Conservation (phyloP, 345 rosid genomes). For the Gynandropsis gynandra region DNA sequence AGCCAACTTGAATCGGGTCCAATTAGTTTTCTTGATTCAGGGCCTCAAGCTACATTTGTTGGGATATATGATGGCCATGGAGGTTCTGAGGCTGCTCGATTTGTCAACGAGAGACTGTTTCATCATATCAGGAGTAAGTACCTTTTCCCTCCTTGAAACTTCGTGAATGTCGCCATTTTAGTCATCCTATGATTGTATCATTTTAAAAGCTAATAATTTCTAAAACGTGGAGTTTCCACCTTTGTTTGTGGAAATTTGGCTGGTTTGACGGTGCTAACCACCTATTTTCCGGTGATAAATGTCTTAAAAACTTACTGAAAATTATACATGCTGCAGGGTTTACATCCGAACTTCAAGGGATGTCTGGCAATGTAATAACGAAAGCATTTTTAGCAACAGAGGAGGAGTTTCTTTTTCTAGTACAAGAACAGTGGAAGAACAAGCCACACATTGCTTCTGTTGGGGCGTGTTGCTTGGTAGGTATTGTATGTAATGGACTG, state of each 20-base stretch:
- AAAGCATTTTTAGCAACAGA: constrained; percentile 84
- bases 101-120: constrained; percentile 68
- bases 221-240: background rate
- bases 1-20: constrained; percentile 96
- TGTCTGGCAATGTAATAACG: constrained; percentile 78
- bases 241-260: background rate
- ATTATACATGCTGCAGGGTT: constrained; percentile 60
- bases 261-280: too few relatives aligned
- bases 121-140: constrained; percentile 53
- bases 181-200: background rate
- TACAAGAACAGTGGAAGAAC: constrained; percentile 52
- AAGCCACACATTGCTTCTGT: constrained; percentile 91
- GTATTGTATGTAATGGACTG: constrained; percentile 65
- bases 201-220: too few relatives aligned
- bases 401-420: constrained; percentile 78
- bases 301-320: constrained; percentile 14
- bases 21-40: constrained; percentile 56
- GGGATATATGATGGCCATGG: constrained; percentile 99
- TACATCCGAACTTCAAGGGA: constrained; percentile 54
- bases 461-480: constrained; percentile 92
- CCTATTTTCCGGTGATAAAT: background rate
- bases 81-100: constrained; percentile 90
- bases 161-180: background rate
- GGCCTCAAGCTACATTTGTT: constrained; percentile 88
- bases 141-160: background rate